These are phyloP conservation scores for Coemansia pectinata DNA, from an alignment of 192 early-diverging fungal species.

Conservation along the genomic window DNA sequence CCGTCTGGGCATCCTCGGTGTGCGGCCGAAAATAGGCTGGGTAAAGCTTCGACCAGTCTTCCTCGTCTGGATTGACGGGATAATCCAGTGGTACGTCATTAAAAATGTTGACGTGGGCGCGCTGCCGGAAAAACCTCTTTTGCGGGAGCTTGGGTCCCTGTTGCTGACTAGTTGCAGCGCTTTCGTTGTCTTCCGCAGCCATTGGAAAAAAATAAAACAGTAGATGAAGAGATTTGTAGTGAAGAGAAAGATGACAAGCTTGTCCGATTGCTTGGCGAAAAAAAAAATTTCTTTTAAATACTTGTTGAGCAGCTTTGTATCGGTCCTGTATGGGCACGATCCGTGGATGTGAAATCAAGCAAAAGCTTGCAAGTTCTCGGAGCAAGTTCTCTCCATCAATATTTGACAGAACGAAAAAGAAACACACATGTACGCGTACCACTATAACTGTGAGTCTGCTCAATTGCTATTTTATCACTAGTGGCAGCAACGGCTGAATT, in stretches of 20 bases:
- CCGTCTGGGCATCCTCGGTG: constrained; percentile 3
- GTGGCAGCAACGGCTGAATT: too few relatives aligned
- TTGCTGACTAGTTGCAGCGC: neutral
- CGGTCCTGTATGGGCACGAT: neutral
- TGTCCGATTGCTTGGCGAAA: neutral
- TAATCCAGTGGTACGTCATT: constrained; percentile 94
- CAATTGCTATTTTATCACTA: too few relatives aligned
- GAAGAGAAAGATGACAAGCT: neutral
- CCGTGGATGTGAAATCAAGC: too few relatives aligned
- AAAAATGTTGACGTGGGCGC: constrained; percentile 97
- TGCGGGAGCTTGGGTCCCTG: constrained; percentile 54
- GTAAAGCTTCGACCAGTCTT: constrained; percentile 90
- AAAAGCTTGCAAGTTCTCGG: too few relatives aligned
- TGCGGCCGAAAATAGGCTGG: constrained; percentile 60
- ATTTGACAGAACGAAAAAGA: too few relatives aligned
- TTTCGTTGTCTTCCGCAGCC: constrained; percentile 10
- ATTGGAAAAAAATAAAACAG: constrained; percentile 2
- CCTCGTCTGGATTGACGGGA: constrained; percentile 73
- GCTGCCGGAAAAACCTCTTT: constrained; percentile 83
- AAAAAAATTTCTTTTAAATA: neutral
- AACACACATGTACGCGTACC: too few relatives aligned
- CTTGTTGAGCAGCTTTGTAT: neutral
- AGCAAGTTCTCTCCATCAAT: too few relatives aligned
- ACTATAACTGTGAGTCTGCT: too few relatives aligned
- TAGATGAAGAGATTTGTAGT: neutral